phyloP scores from a whole-genome alignment of 2,329 filamentous ascomycete species.

The Penicillium aurantiogriseum region DNA sequence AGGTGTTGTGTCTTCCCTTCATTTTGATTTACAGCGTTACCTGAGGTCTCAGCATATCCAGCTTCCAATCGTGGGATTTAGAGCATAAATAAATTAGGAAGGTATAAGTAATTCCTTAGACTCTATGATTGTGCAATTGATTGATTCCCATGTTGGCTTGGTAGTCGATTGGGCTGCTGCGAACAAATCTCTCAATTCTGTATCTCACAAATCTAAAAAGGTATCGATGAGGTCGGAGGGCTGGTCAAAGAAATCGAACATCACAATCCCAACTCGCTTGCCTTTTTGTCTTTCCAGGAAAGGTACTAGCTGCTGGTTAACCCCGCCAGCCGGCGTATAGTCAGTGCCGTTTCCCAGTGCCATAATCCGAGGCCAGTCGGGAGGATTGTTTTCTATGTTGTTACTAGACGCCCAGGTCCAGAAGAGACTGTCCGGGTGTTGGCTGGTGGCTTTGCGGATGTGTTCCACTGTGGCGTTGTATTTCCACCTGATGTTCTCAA shows the following conservation, averaged over 20 bases:
- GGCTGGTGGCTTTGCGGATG: conserved; percentile 39
- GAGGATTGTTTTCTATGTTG: conserved; percentile 40
- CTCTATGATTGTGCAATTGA: background rate
- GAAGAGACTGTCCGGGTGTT: conserved; percentile 43
- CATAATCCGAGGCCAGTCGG: conserved; percentile 47
- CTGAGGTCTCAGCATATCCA: too few species aligned
- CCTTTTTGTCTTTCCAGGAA: conserved; percentile 41
- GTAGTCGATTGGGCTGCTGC: background rate
- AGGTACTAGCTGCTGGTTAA: conserved; percentile 46
- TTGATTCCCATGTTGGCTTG: background rate
- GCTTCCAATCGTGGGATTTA: too few species aligned
- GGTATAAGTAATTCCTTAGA: too few species aligned
- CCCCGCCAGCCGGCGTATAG: conserved; percentile 42
- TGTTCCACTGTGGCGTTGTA: conserved; percentile 45
- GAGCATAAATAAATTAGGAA: too few species aligned
- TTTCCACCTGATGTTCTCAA: conserved; percentile 46
- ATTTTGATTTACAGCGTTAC: too few species aligned
- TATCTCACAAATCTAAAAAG: conserved; percentile 32
- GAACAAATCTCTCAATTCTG: background rate
- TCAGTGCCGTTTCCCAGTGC: conserved; percentile 46
- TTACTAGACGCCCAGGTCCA: conserved; percentile 51
- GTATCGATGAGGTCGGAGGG: conserved; percentile 43
- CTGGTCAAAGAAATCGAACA: conserved; percentile 53
- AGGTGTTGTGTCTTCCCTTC: too few species aligned
- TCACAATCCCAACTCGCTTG: conserved; percentile 51